Conservation (phyloP, 331 rosid species). For the Phaseolus coccineus region DNA sequence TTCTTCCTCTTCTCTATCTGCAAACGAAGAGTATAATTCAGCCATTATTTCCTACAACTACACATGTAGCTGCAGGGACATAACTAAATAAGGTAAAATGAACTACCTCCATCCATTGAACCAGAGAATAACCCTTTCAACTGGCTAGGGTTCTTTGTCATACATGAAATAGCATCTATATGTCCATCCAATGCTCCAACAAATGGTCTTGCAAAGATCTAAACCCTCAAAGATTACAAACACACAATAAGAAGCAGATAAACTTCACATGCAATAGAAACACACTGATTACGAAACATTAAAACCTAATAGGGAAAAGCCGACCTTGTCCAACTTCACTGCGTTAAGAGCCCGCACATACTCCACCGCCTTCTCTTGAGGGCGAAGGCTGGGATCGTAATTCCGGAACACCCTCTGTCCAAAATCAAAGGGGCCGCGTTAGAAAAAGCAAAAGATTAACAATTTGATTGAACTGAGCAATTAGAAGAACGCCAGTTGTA, state of each 20-base stretch:
- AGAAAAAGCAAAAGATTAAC: neutral
- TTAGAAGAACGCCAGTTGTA: neutral
- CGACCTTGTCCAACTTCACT: conserved; percentile 87
- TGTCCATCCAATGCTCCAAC: conserved; percentile 97
- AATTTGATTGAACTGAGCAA: neutral
- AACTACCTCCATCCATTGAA: conserved; percentile 97
- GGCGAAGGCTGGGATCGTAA: conserved; percentile 79
- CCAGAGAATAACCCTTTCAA: conserved; percentile 88
- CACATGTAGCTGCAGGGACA: neutral
- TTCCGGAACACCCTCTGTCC: conserved; percentile 82
- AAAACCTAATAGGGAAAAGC: neutral
- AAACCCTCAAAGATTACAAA: conserved; percentile 20
- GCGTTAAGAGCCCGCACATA: conserved; percentile 90
- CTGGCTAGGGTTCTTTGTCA: conserved; percentile 85
- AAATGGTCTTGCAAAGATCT: conserved; percentile 96
- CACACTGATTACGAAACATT: neutral
- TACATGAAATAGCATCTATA: conserved; percentile 76
- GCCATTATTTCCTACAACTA: conserved; percentile 1
- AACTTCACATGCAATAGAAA: neutral
- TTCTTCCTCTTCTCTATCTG: conserved; percentile 6
- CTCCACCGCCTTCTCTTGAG: conserved; percentile 91
- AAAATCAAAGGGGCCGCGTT: conserved; percentile 12
- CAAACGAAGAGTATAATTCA: conserved; percentile 16
- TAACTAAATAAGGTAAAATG: conserved; percentile 12
- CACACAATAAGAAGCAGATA: neutral